Conservation (phyloP, 208 protist species). For the Leishmania mexicana region DNA sequence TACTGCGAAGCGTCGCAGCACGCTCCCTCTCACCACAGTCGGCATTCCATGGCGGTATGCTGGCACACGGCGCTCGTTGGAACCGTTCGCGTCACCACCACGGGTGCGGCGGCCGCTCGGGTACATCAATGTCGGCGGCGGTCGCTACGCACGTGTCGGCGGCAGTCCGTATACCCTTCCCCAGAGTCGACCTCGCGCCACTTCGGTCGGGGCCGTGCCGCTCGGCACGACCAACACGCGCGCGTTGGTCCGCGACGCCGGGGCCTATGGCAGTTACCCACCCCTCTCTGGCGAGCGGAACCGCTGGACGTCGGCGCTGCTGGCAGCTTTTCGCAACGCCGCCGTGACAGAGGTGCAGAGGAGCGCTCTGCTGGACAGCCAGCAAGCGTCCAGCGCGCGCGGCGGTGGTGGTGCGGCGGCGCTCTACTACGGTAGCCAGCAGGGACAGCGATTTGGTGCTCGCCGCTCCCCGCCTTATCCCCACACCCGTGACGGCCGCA, state of each 20-base stretch:
- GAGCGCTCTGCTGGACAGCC: background rate
- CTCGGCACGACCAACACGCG: constrained; percentile 18
- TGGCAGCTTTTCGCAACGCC: constrained; percentile 11
- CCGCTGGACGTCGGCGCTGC: constrained; percentile 5
- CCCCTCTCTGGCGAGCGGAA: background rate
- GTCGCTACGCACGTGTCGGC: constrained; percentile 39
- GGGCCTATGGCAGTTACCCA: background rate
- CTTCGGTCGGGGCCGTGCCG: constrained; percentile 13
- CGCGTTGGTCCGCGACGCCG: background rate
- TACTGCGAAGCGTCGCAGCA: constrained; percentile 3
- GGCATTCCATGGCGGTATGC: constrained; percentile 66
- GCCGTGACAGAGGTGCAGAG: constrained; percentile 9
- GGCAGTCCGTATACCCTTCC: constrained; percentile 34
- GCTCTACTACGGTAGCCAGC: background rate
- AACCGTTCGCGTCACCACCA: constrained; percentile 36
- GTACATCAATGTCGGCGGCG: constrained; percentile 62
- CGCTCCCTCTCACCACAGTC: constrained; percentile 22
- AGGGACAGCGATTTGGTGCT: background rate
- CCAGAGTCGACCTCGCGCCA: background rate
- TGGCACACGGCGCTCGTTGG: constrained; percentile 10
- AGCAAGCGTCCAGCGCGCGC: constrained; percentile 3
- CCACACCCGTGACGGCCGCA: background rate
- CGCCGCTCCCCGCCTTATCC: background rate
- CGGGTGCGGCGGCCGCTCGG: constrained; percentile 62
- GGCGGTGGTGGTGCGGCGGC: background rate